Percentiles rank a stretch among this genome's conserved stretches.
phyloP scores from a whole-genome alignment of 495 filamentous ascomycete species.

The Neurospora discreta region DNA sequence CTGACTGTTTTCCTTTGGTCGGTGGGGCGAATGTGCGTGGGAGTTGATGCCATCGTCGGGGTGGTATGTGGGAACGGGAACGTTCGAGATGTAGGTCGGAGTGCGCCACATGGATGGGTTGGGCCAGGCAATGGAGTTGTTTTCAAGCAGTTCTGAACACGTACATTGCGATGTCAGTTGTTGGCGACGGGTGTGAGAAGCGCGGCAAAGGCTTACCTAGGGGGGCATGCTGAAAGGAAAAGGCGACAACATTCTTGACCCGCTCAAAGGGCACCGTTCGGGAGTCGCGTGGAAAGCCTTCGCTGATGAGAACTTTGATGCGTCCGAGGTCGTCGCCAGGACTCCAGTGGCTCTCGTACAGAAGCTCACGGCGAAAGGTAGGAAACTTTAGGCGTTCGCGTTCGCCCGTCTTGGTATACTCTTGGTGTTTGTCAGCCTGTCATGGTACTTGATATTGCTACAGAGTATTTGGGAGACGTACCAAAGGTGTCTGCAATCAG shows the following conservation, averaged over 20 bases:
- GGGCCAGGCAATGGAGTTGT: constrained; percentile 71
- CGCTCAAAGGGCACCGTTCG: constrained; percentile 48
- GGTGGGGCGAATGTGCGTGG: constrained; percentile 32
- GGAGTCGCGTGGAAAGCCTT: constrained; percentile 51
- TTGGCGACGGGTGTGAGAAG: background rate
- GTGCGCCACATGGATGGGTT: constrained; percentile 63
- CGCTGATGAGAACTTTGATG: constrained; percentile 68
- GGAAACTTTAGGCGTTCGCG: constrained; percentile 61
- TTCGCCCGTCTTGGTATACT: constrained; percentile 51
- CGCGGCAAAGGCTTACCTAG: constrained; percentile 39
- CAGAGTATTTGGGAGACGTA: constrained; percentile 7
- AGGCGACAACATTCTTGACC: constrained; percentile 61
- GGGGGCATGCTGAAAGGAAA: constrained; percentile 83
- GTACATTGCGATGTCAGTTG: background rate
- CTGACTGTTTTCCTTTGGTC: constrained; percentile 2
- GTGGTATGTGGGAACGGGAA: constrained; percentile 29
- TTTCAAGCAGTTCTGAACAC: constrained; percentile 54
- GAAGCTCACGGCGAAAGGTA: constrained; percentile 56
- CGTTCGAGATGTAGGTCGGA: constrained; percentile 21
- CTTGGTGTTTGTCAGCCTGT: constrained; percentile 21
- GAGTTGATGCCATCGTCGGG: constrained; percentile 29
- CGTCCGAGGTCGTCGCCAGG: constrained; percentile 59
- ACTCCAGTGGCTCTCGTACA: constrained; percentile 62
- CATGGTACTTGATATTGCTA: background rate
- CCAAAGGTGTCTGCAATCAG: constrained; percentile 40